These are phyloP conservation scores for Citrullus colocynthis DNA, from an alignment of 306 rosid genomes.

Conservation along the genomic window DNA sequence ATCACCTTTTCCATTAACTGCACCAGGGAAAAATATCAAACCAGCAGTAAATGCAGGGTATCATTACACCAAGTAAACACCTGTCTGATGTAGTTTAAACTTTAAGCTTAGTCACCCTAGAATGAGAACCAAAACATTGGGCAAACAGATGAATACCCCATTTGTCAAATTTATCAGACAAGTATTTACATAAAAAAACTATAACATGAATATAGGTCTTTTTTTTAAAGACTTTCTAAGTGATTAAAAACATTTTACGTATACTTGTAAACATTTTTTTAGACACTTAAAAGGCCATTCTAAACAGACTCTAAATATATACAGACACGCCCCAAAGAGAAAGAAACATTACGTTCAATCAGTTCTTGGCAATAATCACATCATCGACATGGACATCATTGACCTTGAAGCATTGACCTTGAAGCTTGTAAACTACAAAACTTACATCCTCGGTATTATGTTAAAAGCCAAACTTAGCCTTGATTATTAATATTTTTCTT, in stretches of 20 bases:
- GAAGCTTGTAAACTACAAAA: not conserved
- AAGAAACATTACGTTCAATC: not conserved
- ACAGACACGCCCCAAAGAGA: not conserved
- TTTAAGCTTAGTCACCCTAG: not conserved
- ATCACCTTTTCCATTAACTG: slow-evolving; percentile 80
- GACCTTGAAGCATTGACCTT: not conserved
- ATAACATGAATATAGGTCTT: not conserved
- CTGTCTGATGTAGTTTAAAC: not conserved
- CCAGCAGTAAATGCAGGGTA: not conserved
- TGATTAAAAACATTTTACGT: no score
- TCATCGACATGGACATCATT: not conserved
- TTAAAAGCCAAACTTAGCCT: not conserved
- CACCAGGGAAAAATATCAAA: slow-evolving; percentile 14
- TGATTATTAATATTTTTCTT: no score
- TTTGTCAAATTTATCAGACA: not conserved
- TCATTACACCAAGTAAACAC: not conserved
- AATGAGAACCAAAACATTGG: not conserved
- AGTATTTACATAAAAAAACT: not conserved
- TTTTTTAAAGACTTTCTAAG: no score
- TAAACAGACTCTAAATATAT: not conserved
- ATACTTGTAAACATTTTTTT: no score
- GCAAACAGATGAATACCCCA: not conserved
- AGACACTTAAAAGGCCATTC: not conserved
- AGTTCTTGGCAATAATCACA: not conserved
- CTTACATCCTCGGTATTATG: not conserved